Evolutionary conservation across 495 filamentous ascomycete species (phyloP).

Genomic region (Rhypophila decipiens): DNA sequence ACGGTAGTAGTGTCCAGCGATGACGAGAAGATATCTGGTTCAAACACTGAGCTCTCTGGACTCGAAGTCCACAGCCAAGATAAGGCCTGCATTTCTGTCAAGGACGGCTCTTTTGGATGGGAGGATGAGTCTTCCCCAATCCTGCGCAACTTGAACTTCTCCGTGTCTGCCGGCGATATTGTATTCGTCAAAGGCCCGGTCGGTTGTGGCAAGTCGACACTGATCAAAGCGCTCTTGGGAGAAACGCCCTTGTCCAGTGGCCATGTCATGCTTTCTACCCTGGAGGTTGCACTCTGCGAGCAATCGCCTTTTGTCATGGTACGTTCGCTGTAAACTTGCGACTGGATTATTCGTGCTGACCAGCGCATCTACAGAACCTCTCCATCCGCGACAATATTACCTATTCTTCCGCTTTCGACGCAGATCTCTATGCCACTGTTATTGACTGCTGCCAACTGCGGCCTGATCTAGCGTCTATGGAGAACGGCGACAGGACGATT

Average conservation of each 20-base stretch:
- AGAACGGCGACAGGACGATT: constrained; percentile 54
- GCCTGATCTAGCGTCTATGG: constrained; percentile 54
- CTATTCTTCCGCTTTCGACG: constrained; percentile 32
- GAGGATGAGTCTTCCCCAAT: background rate
- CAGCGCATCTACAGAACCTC: constrained; percentile 31
- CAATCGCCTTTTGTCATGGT: constrained; percentile 41
- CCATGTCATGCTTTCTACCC: constrained; percentile 11
- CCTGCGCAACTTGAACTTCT: constrained; percentile 1
- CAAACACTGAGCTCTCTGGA: too few species aligned
- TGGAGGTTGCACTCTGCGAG: constrained; percentile 32
- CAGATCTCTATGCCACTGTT: constrained; percentile 41
- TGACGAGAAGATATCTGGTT: too few species aligned
- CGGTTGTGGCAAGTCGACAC: constrained; percentile 36
- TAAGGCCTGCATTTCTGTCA: too few species aligned
- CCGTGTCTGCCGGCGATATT: constrained; percentile 2
- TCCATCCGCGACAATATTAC: constrained; percentile 35
- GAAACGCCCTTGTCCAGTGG: constrained; percentile 19
- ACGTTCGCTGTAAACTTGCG: too few species aligned
- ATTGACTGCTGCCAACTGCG: constrained; percentile 55
- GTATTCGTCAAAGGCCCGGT: constrained; percentile 34
- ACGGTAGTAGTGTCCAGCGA: too few species aligned
- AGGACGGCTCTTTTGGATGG: constrained; percentile 31
- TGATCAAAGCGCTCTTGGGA: constrained; percentile 31
- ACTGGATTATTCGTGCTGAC: too few species aligned
- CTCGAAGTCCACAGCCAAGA: too few species aligned